Base-by-base conservation (phyloP, 192 early-diverging fungal genomes). In the Coemansia interrupta region DNA sequence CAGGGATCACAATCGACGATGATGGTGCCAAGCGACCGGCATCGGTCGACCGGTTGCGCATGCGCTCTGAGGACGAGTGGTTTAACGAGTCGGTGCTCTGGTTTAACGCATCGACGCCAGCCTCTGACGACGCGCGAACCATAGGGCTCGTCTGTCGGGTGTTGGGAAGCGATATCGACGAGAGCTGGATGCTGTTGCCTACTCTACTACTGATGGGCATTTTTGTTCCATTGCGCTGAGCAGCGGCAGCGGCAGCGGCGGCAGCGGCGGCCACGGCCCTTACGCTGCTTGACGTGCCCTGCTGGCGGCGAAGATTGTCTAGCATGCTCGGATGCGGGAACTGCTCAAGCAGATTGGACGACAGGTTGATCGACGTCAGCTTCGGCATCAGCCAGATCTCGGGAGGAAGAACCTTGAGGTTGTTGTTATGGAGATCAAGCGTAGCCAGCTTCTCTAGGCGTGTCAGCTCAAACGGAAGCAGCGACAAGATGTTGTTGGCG, bases 361-460 rank as follows among this genome's bases (percentile, higher is more conserved):
- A 90, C 23, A 83, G 82, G 51, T 94, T 95, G n/a, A 95, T 70
- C 11, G 73, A 60, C 32, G 70, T 69, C 18, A 95, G 81, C 18
- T 78, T 82, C 42, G 80, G 67, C 66, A 90, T 90, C 36, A 81
- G 60, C 91, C 91, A 92, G 15, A 92, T 87, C 58, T 90, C 88
- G 12, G 82, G 80, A 0, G 89, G 89, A 9, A 92, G 66, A 41
- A 86, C 70, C 46, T 82, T 82, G 28, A 92, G 63, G 32, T 90
- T 86, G 70, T 92, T 92, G 60, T 84, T 85, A 40, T 91, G 91
- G 12, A 91, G 60, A 54, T 91, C 89, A 38, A 92, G 65, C 5
- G 66, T 68, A 17, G 69, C 68, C 50, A 92, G 74, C 10, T 87
- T 80, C 38, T 75, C 69, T 15, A 92, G 63, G 15, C 78, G 70